These are phyloP conservation scores for Albugo candida DNA, from an alignment of 352 stramenopile species.

Conservation along the genomic window DNA sequence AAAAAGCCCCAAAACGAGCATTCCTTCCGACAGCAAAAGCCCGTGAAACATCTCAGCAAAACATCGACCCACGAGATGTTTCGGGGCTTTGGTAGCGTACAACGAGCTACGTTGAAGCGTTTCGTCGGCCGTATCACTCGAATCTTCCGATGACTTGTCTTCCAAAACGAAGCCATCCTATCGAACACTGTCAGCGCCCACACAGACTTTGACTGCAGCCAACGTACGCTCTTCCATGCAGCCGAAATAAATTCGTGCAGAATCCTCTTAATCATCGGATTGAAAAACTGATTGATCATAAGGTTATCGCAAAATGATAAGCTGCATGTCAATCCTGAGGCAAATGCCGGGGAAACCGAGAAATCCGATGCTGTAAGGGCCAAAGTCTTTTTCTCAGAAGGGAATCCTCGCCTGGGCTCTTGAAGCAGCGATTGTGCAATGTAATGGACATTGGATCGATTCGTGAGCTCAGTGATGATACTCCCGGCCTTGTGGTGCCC, in stretches of 20 bases:
- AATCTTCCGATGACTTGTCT: neutral
- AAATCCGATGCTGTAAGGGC: conserved; percentile 15
- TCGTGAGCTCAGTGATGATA: conserved; percentile 63
- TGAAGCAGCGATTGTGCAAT: conserved; percentile 42
- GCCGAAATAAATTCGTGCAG: conserved; percentile 73
- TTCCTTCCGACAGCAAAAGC: conserved; percentile 56
- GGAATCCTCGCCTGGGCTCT: too few relatives aligned
- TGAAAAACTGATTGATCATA: conserved; percentile 81
- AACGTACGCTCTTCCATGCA: conserved; percentile 37
- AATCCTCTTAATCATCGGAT: conserved; percentile 73
- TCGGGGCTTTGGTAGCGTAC: conserved; percentile 59
- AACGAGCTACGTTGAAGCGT: conserved; percentile 45
- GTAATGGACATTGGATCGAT: conserved; percentile 68
- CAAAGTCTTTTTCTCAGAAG: too few relatives aligned
- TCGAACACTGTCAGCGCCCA: neutral
- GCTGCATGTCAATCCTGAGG: conserved; percentile 68
- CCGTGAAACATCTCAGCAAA: conserved; percentile 76
- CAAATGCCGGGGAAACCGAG: conserved; percentile 60
- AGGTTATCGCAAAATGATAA: conserved; percentile 68
- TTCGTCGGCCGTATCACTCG: neutral
- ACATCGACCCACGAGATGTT: conserved; percentile 58
- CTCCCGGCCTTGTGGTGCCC: conserved; percentile 30
- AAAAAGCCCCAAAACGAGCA: conserved; percentile 58
- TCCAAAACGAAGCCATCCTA: conserved; percentile 14
- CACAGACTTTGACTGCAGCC: neutral